Evolutionary conservation across 176 grass and related monocot genomes (phyloP).

Genomic region (Avena sativa): DNA sequence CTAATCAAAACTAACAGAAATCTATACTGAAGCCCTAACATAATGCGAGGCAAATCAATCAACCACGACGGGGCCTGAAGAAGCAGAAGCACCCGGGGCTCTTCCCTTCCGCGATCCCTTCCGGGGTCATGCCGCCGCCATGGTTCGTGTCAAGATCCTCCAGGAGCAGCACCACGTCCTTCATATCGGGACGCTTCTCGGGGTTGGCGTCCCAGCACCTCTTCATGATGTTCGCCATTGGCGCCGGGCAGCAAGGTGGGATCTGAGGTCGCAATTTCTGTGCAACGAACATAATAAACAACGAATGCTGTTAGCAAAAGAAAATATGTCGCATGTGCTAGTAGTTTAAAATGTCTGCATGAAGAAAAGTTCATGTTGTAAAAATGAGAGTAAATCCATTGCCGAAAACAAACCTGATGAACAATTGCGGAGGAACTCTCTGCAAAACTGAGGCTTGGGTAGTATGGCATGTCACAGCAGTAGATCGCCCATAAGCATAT

Average conservation of each 20-base stretch:
- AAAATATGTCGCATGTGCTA: not conserved
- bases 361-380: not conserved
- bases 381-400: not conserved
- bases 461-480: conserved; percentile 89
- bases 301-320: not conserved
- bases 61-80: conserved; percentile 54
- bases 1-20: not conserved
- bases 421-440: conserved; percentile 55
- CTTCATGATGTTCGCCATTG: conserved; percentile 72
- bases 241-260: conserved; percentile 69
- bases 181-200: conserved; percentile 76
- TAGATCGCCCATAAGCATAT: conserved; percentile 78
- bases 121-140: conserved; percentile 73
- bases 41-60: conserved; percentile 15
- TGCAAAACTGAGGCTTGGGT: conserved; percentile 69
- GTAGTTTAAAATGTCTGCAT: not conserved
- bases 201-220: conserved; percentile 75
- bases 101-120: conserved; percentile 25
- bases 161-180: conserved; percentile 69
- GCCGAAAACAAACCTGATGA: conserved; percentile 31
- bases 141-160: conserved; percentile 55
- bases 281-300: not conserved
- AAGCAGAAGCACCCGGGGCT: conserved; percentile 70
- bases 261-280: conserved; percentile 72
- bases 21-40: not conserved